Evolutionary conservation across 805 yeast genomes (phyloP).

Genomic region (Myxozyma mucilagina): DNA sequence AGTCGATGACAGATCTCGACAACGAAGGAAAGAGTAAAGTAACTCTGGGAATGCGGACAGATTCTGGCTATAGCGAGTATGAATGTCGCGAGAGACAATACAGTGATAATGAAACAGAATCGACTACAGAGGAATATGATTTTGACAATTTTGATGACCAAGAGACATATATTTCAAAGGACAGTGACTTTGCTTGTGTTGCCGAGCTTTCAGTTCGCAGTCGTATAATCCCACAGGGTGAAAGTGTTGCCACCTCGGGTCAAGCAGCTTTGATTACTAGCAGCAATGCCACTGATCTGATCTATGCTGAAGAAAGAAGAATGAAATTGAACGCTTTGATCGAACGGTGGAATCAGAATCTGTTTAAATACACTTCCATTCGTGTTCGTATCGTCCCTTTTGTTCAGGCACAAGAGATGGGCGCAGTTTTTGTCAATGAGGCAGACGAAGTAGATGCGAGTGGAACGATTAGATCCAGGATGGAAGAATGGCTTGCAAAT

Average conservation of each 20-base stretch:
- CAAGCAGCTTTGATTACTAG: background rate
- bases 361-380: background rate
- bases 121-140: background rate
- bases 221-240: no score
- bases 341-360: conserved; percentile 1
- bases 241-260: background rate
- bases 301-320: background rate
- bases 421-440: background rate
- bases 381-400: conserved; percentile 4
- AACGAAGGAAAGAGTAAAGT: no score
- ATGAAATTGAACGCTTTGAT: background rate
- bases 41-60: background rate
- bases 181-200: no score
- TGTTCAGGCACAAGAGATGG: background rate
- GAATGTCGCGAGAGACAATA: background rate
- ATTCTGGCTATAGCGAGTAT: background rate
- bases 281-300: background rate
- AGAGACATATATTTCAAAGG: background rate
- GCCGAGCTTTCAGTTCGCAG: background rate
- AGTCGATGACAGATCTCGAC: background rate
- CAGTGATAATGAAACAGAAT: background rate
- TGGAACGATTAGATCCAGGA: background rate
- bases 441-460: conserved; percentile 5
- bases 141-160: background rate
- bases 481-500: conserved; percentile 6